Percentiles rank a stretch among this genome's conserved stretches.
These are phyloP conservation scores for Dryas octopetala DNA, from an alignment of 306 rosid genomes.

Conservation along the genomic window DNA sequence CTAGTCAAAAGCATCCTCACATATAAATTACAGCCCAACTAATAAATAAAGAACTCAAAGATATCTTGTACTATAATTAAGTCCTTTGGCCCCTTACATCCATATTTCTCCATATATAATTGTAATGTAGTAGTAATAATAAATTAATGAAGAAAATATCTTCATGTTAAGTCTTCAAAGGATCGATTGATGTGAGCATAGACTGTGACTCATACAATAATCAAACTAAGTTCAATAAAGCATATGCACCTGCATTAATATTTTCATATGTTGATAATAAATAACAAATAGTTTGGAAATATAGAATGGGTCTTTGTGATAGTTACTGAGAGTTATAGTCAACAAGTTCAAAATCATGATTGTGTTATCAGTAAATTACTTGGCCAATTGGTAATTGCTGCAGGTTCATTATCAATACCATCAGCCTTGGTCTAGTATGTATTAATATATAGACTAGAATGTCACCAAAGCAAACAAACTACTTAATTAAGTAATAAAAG, in stretches of 20 bases:
- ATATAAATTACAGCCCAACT: neutral
- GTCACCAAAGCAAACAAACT: neutral
- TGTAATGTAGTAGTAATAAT: neutral
- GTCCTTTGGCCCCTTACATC: neutral
- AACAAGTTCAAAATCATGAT: neutral
- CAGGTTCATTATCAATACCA: neutral
- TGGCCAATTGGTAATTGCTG: neutral
- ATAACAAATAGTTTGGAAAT: too few species aligned
- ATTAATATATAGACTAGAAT: neutral
- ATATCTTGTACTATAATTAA: neutral
- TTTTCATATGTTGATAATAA: too few species aligned
- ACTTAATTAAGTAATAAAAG: neutral
- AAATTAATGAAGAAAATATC: constrained; percentile 6
- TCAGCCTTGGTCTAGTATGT: neutral
- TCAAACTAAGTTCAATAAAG: neutral
- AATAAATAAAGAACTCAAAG: neutral
- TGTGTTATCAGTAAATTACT: neutral
- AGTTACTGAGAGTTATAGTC: neutral
- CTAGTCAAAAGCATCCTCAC: neutral
- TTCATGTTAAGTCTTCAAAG: neutral
- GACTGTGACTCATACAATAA: neutral
- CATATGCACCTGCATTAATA: too few species aligned
- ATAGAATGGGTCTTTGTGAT: too few species aligned
- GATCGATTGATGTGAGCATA: neutral
- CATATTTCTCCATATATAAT: neutral